These are phyloP conservation scores for Leavenworthia alabamica DNA, from an alignment of 345 rosid species.

Conservation along the genomic window DNA sequence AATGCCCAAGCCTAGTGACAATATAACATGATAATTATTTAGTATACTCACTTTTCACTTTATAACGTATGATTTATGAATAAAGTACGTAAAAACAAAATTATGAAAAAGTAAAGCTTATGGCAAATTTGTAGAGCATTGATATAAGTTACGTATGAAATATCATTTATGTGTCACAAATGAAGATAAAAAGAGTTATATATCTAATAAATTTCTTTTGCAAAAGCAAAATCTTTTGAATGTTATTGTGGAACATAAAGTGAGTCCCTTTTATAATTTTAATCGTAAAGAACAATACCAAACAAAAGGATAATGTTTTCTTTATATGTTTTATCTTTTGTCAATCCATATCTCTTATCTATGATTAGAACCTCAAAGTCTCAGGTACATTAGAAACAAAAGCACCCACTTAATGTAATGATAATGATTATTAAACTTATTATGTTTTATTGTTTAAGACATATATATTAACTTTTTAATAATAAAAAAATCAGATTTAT, in stretches of 20 bases:
- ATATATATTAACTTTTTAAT: too few relatives aligned
- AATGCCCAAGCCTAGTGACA: too few relatives aligned
- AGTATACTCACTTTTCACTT: conserved; percentile 24
- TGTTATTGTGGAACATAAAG: conserved; percentile 24
- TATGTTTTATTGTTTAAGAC: too few relatives aligned
- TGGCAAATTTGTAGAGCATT: conserved; percentile 50
- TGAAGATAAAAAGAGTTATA: conserved; percentile 14
- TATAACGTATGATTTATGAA: conserved; percentile 32
- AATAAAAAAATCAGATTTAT: too few relatives aligned
- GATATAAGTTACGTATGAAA: conserved; percentile 34
- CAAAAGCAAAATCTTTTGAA: conserved; percentile 23
- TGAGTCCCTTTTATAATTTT: conserved; percentile 8
- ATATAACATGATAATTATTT: conserved; percentile 2
- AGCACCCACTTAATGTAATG: conserved; percentile 4
- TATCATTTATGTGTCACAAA: conserved; percentile 15
- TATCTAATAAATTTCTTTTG: conserved; percentile 15
- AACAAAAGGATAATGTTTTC: conserved; percentile 24
- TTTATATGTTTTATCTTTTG: conserved; percentile 1
- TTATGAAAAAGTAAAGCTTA: conserved; percentile 37
- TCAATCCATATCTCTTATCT: conserved; percentile 24
- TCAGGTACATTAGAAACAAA: conserved; percentile 34
- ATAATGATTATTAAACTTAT: too few relatives aligned
- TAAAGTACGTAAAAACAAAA: conserved; percentile 37
- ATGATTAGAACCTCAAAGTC: conserved; percentile 26
- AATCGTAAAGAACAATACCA: conserved; percentile 23